phyloP scores from a whole-genome alignment of 805 yeast genomes.

The Lipomyces orientalis region DNA sequence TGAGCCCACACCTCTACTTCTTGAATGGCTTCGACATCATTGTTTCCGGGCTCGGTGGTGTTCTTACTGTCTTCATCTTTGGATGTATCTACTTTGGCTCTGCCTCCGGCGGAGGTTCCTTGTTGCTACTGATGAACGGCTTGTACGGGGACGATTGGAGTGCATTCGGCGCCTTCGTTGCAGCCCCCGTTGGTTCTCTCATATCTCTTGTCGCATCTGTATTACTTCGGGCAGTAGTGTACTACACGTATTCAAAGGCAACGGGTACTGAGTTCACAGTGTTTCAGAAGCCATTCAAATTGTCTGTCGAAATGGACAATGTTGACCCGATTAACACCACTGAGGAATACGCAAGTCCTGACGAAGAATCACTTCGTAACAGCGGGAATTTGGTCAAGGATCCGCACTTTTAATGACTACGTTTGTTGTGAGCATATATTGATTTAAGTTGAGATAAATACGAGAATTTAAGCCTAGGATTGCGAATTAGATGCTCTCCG shows the following conservation, averaged over 20 bases:
- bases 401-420: neutral
- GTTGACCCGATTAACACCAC: neutral
- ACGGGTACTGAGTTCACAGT: slow-evolving; percentile 14
- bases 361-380: neutral
- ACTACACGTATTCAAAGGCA: slow-evolving; percentile 9
- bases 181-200: slow-evolving; percentile 84
- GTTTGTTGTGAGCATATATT: neutral
- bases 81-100: slow-evolving; percentile 78
- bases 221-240: slow-evolving; percentile 16
- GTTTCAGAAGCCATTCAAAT: slow-evolving; percentile 17
- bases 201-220: slow-evolving; percentile 46
- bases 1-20: slow-evolving; percentile 69
- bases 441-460: neutral
- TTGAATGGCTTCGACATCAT: slow-evolving; percentile 80
- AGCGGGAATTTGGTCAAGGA: neutral
- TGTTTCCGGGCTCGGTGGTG: slow-evolving; percentile 82
- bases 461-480: neutral
- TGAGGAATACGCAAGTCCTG: neutral
- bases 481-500: neutral
- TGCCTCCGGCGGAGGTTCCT: slow-evolving; percentile 77
- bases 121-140: slow-evolving; percentile 69
- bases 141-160: slow-evolving; percentile 87
- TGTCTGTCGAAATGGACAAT: neutral
- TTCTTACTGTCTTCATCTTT: slow-evolving; percentile 77
- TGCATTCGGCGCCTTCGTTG: slow-evolving; percentile 91